Conservation (phyloP, 2,329 filamentous ascomycete species). For the Zasmidium citrigriseum region DNA sequence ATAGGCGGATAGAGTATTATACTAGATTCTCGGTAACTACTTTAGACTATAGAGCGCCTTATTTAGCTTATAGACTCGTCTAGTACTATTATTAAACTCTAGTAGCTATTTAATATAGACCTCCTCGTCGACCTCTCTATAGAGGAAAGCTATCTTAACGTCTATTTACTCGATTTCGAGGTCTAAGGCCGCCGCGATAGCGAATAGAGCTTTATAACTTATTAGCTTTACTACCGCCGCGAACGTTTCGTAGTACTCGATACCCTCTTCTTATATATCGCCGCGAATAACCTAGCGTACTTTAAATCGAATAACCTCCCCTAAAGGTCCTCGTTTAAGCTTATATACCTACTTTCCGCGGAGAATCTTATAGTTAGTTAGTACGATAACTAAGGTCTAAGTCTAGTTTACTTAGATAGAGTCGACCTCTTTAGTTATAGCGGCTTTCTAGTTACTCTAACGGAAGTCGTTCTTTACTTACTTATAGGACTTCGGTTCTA, state of each 20-base stretch:
- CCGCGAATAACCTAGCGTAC: background rate
- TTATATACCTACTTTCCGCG: background rate
- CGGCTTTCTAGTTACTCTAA: background rate
- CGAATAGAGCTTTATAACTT: slow-evolving; percentile 30
- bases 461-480: background rate
- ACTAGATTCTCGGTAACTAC: slow-evolving; percentile 32
- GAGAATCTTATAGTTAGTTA: background rate
- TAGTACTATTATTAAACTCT: slow-evolving; percentile 8
- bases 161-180: slow-evolving; percentile 35
- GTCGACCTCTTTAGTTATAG: background rate
- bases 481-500: background rate
- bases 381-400: background rate
- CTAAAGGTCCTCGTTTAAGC: background rate
- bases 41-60: slow-evolving; percentile 37
- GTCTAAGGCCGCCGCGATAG: slow-evolving; percentile 21
- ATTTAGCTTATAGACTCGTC: slow-evolving; percentile 22
- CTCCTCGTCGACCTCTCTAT: slow-evolving; percentile 29
- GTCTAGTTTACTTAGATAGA: background rate
- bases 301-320: background rate
- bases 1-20: slow-evolving; percentile 21
- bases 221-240: background rate
- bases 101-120: slow-evolving; percentile 31
- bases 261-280: background rate
- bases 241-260: background rate
- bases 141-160: slow-evolving; percentile 36